These are phyloP conservation scores for Candida chauliodis DNA, from an alignment of 805 yeast species.

Conservation along the genomic window DNA sequence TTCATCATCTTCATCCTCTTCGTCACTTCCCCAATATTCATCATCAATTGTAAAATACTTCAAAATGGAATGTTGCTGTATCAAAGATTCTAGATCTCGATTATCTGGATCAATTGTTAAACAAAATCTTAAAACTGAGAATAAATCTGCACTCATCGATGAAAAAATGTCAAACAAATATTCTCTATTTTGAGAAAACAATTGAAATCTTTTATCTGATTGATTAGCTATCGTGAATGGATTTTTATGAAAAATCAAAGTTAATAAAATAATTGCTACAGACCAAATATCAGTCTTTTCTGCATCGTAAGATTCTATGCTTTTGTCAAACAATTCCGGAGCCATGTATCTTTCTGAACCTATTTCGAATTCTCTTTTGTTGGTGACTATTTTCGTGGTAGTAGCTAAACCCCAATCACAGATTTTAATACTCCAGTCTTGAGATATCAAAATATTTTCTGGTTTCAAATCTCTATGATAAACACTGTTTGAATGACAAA, in stretches of 20 bases:
- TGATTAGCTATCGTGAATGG: conserved; percentile 82
- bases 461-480: conserved; percentile 59
- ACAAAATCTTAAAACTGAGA: conserved; percentile 73
- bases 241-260: conserved; percentile 81
- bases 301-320: conserved; percentile 64
- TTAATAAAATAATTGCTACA: conserved; percentile 75
- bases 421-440: conserved; percentile 54
- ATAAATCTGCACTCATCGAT: conserved; percentile 80
- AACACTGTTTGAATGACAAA: conserved; percentile 46
- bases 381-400: conserved; percentile 50
- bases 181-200: conserved; percentile 84
- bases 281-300: conserved; percentile 88
- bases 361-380: conserved; percentile 61
- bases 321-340: conserved; percentile 76
- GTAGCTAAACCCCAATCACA: conserved; percentile 63
- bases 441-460: conserved; percentile 50
- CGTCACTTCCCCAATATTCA: conserved; percentile 48
- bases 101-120: conserved; percentile 85
- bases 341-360: conserved; percentile 95
- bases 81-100: conserved; percentile 63
- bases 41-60: conserved; percentile 81
- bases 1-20: conserved; percentile 36
- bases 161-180: conserved; percentile 90
- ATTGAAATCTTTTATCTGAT: conserved; percentile 76
- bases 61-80: conserved; percentile 54